phyloP scores from a whole-genome alignment of 306 rosid genomes.

The Citrullus colocynthis region DNA sequence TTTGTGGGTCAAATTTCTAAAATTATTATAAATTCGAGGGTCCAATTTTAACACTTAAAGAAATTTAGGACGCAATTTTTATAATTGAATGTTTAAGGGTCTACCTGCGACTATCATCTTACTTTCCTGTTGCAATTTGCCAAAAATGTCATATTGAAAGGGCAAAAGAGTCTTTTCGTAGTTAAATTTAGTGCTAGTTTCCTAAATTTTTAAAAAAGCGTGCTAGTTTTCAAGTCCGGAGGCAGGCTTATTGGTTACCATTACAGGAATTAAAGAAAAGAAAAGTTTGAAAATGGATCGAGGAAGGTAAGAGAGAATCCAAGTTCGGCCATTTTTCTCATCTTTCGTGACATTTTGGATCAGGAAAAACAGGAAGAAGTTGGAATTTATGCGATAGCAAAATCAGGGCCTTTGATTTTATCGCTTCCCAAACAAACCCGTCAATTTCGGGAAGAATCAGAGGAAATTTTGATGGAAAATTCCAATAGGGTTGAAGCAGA shows the following conservation, averaged over 20 bases:
- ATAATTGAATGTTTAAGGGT: too few species aligned
- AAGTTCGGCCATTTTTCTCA: background rate
- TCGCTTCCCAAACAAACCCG: background rate
- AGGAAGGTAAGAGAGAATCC: background rate
- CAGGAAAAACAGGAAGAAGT: background rate
- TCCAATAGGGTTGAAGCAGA: slow-evolving; percentile 59
- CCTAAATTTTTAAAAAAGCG: background rate
- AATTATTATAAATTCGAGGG: too few species aligned
- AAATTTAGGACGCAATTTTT: too few species aligned
- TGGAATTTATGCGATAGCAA: background rate
- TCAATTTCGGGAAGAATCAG: background rate
- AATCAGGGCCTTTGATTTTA: background rate
- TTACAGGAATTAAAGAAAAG: background rate
- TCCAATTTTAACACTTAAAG: too few species aligned
- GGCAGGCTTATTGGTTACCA: background rate
- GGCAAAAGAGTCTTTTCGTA: background rate
- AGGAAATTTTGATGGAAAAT: slow-evolving; percentile 13
- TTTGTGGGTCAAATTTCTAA: too few species aligned
- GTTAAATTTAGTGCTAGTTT: background rate
- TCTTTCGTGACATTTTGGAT: background rate
- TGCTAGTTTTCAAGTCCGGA: background rate
- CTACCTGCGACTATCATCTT: too few species aligned
- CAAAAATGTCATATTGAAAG: too few species aligned
- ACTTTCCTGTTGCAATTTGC: too few species aligned
- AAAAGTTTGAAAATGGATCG: background rate